phyloP scores from a whole-genome alignment of 768 basidiomycete species.

The Naganishia onofrii region DNA sequence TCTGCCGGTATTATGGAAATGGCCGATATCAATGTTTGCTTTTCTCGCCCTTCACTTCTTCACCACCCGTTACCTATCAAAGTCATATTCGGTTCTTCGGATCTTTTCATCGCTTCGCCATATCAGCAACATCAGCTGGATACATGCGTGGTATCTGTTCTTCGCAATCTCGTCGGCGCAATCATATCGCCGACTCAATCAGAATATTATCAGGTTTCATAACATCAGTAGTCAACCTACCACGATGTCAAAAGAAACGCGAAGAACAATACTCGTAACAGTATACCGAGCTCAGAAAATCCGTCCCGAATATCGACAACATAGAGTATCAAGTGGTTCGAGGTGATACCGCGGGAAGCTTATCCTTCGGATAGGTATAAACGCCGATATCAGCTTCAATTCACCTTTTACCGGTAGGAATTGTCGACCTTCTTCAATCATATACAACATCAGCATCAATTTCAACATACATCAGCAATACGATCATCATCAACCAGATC shows the following conservation, averaged over 20 bases:
- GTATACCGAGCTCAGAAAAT: slow-evolving; percentile 2
- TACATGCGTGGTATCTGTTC: background rate
- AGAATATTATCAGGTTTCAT: slow-evolving; percentile 4
- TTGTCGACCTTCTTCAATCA: slow-evolving; percentile 28
- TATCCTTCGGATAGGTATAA: slow-evolving; percentile 45
- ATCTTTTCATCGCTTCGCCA: background rate
- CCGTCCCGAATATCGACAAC: slow-evolving; percentile 3
- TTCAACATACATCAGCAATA: slow-evolving; percentile 5
- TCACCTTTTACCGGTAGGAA: slow-evolving; percentile 27
- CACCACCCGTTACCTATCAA: background rate
- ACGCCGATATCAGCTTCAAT: slow-evolving; percentile 36
- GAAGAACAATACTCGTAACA: background rate
- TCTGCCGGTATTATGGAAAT: slow-evolving; percentile 28
- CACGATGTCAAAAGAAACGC: background rate
- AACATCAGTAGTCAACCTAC: background rate
- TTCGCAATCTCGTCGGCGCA: background rate
- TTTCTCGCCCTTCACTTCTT: background rate
- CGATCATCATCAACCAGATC: slow-evolving; percentile 11
- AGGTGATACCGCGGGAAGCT: slow-evolving; percentile 32
- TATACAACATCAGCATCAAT: slow-evolving; percentile 25
- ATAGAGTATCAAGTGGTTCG: slow-evolving; percentile 9
- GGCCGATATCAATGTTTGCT: slow-evolving; percentile 25
- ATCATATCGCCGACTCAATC: background rate
- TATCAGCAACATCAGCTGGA: background rate
- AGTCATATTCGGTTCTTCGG: slow-evolving; percentile 22